Percentiles rank a stretch among this genome's conserved stretches.
Evolutionary conservation across 352 stramenopile genomes (phyloP).

Genomic region (Globisporangium echinulatum): DNA sequence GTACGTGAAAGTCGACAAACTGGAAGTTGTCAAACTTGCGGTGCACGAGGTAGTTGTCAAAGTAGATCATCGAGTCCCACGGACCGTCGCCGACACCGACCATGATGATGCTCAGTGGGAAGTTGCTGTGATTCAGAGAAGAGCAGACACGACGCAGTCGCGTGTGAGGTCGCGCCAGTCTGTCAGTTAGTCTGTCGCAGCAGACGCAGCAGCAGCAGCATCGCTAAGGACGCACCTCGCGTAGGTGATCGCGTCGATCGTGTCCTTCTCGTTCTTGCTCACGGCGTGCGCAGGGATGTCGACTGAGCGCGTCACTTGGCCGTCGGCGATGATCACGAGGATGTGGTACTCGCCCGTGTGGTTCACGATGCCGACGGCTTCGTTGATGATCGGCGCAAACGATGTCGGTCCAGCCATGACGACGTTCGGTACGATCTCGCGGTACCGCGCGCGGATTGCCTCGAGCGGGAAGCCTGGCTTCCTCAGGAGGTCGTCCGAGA

Average conservation of each 20-base stretch:
- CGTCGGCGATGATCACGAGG: conserved; percentile 84
- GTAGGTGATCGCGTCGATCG: conserved; percentile 78
- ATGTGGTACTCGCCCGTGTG: conserved; percentile 78
- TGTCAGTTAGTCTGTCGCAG: not conserved
- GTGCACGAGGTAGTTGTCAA: conserved; percentile 71
- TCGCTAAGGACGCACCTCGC: conserved; percentile 17
- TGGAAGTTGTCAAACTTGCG: conserved; percentile 86
- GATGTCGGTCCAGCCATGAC: conserved; percentile 79
- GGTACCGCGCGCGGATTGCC: conserved; percentile 58
- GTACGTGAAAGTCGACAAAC: conserved; percentile 77
- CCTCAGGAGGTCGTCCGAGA: conserved; percentile 25
- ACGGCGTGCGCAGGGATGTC: conserved; percentile 68
- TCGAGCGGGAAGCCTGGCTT: conserved; percentile 58
- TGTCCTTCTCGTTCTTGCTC: conserved; percentile 84
- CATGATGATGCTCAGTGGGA: conserved; percentile 77
- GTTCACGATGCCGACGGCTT: conserved; percentile 78
- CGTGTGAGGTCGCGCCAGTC: not conserved
- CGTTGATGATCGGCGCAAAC: conserved; percentile 83
- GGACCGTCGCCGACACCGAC: conserved; percentile 75
- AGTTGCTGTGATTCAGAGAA: conserved; percentile 31
- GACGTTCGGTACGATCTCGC: conserved; percentile 60
- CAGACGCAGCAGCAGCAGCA: not conserved
- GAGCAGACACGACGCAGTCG: not conserved
- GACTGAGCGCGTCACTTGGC: conserved; percentile 79
- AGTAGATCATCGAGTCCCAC: conserved; percentile 79